Evolutionary conservation across 805 yeast genomes (phyloP).

Genomic region (Suhomyces sp.): DNA sequence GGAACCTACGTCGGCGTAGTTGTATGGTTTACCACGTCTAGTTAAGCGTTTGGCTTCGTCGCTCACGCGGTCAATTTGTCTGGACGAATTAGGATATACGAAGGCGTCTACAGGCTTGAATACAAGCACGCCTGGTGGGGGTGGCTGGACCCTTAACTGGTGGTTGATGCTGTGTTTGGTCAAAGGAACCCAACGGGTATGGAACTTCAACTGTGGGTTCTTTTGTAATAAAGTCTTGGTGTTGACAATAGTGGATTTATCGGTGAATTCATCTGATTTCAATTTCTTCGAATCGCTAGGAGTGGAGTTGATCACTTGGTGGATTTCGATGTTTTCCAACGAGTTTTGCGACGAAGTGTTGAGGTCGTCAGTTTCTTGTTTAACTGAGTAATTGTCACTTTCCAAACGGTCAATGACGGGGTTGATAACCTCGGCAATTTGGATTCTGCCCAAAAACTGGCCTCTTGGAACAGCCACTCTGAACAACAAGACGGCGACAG

Average conservation of each 20-base stretch:
- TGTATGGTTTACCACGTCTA: slow-evolving; percentile 53
- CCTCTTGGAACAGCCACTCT: slow-evolving; percentile 80
- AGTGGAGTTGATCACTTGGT: slow-evolving; percentile 38
- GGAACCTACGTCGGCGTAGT: slow-evolving; percentile 43
- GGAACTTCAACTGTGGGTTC: slow-evolving; percentile 42
- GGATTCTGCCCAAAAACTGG: slow-evolving; percentile 73
- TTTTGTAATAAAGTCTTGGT: slow-evolving; percentile 21
- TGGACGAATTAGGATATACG: slow-evolving; percentile 76
- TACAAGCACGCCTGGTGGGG: slow-evolving; percentile 89
- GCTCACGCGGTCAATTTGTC: slow-evolving; percentile 64
- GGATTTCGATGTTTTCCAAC: slow-evolving; percentile 38
- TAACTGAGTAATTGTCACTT: slow-evolving; percentile 10
- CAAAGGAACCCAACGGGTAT: slow-evolving; percentile 70
- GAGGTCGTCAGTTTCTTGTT: slow-evolving; percentile 4
- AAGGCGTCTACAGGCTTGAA: slow-evolving; percentile 80
- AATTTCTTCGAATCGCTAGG: slow-evolving; percentile 20
- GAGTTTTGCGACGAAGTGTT: slow-evolving; percentile 16
- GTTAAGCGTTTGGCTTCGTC: slow-evolving; percentile 65
- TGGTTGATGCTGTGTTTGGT: slow-evolving; percentile 50
- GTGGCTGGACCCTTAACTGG: slow-evolving; percentile 58
- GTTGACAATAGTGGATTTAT: slow-evolving; percentile 10
- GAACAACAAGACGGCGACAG: slow-evolving; percentile 69
- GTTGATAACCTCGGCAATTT: slow-evolving; percentile 66
- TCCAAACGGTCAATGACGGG: slow-evolving; percentile 44
- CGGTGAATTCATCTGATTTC: slow-evolving; percentile 14